Evolutionary conservation across 176 grass and related monocot species (phyloP).

Genomic region (Juncus inflexus): DNA sequence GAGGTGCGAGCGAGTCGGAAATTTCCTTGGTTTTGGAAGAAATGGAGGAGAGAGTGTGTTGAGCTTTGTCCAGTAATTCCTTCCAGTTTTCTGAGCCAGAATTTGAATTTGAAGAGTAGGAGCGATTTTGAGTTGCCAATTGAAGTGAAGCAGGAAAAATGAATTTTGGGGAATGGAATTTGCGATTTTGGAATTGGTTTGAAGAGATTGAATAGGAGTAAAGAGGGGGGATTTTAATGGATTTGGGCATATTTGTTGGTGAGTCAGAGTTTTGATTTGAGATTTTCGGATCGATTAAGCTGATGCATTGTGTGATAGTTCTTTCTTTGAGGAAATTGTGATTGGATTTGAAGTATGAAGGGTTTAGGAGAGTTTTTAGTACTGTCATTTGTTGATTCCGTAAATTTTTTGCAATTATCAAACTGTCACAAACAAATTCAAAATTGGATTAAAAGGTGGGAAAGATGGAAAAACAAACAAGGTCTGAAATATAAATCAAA

Average conservation of each 20-base stretch:
- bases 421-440: slow-evolving; percentile 19
- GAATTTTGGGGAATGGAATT: not conserved
- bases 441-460: slow-evolving; percentile 5
- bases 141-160: slow-evolving; percentile 8
- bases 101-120: slow-evolving; percentile 26
- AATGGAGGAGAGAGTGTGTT: slow-evolving; percentile 44
- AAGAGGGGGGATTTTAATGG: slow-evolving; percentile 5
- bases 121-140: slow-evolving; percentile 6
- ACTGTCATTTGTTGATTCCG: slow-evolving; percentile 16
- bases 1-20: slow-evolving; percentile 47
- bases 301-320: not conserved
- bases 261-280: not conserved
- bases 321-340: slow-evolving; percentile 12
- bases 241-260: slow-evolving; percentile 6
- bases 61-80: slow-evolving; percentile 46
- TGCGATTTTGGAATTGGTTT: slow-evolving; percentile 7
- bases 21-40: slow-evolving; percentile 65
- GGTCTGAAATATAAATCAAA: not conserved
- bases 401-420: not conserved
- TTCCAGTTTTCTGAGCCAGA: slow-evolving; percentile 37
- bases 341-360: slow-evolving; percentile 7
- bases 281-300: slow-evolving; percentile 10
- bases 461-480: not conserved
- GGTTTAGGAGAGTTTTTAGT: not conserved
- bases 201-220: not conserved